These are phyloP conservation scores for Solanum tarijense DNA, from an alignment of 257 asterid genomes.

Conservation along the genomic window DNA sequence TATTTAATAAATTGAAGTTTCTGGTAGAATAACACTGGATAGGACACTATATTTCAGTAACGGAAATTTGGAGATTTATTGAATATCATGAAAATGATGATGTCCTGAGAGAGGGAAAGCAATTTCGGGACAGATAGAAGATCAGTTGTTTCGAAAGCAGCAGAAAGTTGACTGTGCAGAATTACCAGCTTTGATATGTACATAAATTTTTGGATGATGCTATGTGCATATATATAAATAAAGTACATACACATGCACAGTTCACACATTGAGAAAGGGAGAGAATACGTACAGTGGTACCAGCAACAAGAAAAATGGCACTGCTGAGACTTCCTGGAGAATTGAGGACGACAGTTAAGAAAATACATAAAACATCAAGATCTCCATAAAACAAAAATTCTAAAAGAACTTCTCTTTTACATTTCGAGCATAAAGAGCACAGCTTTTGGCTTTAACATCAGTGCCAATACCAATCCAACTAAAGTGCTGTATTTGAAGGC, in stretches of 20 bases:
- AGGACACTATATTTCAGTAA: background rate
- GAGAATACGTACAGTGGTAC: constrained; percentile 71
- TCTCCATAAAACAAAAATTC: background rate
- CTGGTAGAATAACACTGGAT: background rate
- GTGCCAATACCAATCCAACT: background rate
- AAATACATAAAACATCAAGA: constrained; percentile 2
- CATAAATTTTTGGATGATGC: background rate
- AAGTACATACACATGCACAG: background rate
- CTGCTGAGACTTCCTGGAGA: constrained; percentile 79
- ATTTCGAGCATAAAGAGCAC: background rate
- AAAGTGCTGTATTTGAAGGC: background rate
- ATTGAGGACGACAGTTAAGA: background rate
- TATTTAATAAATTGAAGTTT: background rate
- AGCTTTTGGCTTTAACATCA: background rate
- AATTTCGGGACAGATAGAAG: background rate
- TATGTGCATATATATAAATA: background rate
- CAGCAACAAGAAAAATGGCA: constrained; percentile 84
- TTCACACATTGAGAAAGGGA: background rate
- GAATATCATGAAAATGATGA: background rate
- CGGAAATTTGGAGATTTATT: background rate
- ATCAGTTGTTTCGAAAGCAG: background rate
- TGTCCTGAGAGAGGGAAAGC: background rate
- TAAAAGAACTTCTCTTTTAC: background rate
- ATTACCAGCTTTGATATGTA: background rate
- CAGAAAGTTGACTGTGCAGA: background rate